Percentiles rank a stretch among this genome's conserved stretches.
These are phyloP conservation scores for Syzygium syzygioides DNA, from an alignment of 441 rosid genomes.

Conservation along the genomic window DNA sequence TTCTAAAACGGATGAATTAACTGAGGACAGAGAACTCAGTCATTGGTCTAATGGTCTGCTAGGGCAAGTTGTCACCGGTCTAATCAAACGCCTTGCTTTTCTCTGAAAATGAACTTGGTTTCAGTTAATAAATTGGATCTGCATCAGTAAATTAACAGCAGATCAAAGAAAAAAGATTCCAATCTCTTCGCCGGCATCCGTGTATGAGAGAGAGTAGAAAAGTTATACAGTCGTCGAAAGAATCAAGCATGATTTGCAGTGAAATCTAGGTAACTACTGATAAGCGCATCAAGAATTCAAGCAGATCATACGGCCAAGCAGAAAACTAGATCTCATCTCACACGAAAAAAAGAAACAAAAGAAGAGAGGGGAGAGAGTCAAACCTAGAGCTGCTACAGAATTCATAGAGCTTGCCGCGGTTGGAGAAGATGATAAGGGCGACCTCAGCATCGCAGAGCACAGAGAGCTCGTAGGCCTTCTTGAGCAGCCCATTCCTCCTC, in stretches of 20 bases:
- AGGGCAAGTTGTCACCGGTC: background rate
- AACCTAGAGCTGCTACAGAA: conserved; percentile 76
- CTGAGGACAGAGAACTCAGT: background rate
- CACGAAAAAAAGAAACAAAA: background rate
- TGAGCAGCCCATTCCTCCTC: conserved; percentile 82
- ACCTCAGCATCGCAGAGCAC: conserved; percentile 89
- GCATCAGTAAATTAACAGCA: background rate
- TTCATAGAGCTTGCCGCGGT: conserved; percentile 88
- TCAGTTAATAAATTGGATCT: background rate
- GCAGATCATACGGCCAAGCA: background rate
- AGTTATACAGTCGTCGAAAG: background rate
- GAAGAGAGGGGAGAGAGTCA: background rate
- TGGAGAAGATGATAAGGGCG: conserved; percentile 86
- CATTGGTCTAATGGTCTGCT: background rate
- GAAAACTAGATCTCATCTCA: background rate
- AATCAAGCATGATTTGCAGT: background rate
- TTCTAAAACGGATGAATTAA: background rate
- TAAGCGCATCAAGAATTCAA: background rate
- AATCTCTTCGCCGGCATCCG: background rate
- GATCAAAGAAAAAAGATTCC: background rate
- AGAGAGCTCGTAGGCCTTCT: conserved; percentile 86
- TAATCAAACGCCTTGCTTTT: background rate
- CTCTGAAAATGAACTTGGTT: background rate
- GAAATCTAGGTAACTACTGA: background rate
- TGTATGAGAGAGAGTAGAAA: background rate